Evolutionary conservation across 2,329 filamentous ascomycete species (phyloP).

Genomic region (Myriangium duriaei): DNA sequence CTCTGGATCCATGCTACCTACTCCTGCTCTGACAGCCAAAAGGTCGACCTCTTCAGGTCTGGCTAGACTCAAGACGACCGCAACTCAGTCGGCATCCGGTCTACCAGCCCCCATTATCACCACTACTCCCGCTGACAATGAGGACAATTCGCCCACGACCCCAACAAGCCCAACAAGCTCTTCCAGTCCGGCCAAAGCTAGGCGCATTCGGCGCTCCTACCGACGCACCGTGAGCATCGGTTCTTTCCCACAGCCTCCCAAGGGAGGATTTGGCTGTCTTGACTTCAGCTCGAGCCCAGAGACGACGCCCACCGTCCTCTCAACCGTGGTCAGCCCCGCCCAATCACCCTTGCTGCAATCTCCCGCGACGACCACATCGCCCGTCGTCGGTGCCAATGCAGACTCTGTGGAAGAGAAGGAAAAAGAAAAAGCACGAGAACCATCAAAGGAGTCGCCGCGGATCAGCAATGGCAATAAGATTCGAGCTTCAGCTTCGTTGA

Average conservation of each 20-base stretch:
- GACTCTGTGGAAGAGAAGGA: no score
- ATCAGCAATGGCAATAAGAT: slow-evolving; percentile 16
- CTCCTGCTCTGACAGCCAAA: background rate
- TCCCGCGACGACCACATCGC: slow-evolving; percentile 27
- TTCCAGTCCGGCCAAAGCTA: slow-evolving; percentile 1
- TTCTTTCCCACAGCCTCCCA: slow-evolving; percentile 81
- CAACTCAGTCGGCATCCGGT: slow-evolving; percentile 5
- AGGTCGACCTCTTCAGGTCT: slow-evolving; percentile 1
- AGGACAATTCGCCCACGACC: background rate
- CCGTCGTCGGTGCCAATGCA: no score
- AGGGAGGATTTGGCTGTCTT: slow-evolving; percentile 29
- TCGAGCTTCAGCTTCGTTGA: slow-evolving; percentile 38
- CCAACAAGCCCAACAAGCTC: slow-evolving; percentile 4
- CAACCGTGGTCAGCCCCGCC: background rate
- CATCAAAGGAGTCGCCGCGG: no score
- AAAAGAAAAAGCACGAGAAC: no score
- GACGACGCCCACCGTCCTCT: slow-evolving; percentile 4
- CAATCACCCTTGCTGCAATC: slow-evolving; percentile 48
- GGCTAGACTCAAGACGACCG: slow-evolving; percentile 3
- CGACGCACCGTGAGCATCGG: slow-evolving; percentile 89
- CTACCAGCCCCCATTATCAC: slow-evolving; percentile 3
- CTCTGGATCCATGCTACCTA: slow-evolving; percentile 6
- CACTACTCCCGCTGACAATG: background rate
- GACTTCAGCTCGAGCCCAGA: slow-evolving; percentile 4
- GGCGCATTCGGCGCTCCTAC: background rate